phyloP scores from a whole-genome alignment of 352 stramenopile species.

The Pythium sp. region DNA sequence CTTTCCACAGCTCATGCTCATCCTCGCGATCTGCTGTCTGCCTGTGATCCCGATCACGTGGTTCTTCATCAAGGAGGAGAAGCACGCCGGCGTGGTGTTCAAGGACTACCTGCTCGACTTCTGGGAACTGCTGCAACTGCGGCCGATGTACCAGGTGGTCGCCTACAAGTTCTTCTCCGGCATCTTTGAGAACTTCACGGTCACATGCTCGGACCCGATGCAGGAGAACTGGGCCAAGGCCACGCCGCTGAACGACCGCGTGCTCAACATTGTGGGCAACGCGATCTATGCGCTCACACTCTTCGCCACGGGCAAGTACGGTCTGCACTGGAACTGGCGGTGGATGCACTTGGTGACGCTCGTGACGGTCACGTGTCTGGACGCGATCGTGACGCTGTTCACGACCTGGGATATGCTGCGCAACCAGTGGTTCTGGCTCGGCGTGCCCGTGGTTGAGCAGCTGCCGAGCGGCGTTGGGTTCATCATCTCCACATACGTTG shows the following conservation, averaged over 20 bases:
- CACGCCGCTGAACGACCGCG: slow-evolving; percentile 9
- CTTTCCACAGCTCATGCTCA: slow-evolving; percentile 27
- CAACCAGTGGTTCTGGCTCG: slow-evolving; percentile 49
- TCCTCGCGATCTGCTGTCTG: slow-evolving; percentile 27
- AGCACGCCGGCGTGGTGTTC: slow-evolving; percentile 31
- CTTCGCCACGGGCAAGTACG: too few species aligned
- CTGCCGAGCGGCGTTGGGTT: slow-evolving; percentile 37
- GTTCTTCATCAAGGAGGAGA: slow-evolving; percentile 47
- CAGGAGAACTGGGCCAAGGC: slow-evolving; percentile 34
- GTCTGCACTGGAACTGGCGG: too few species aligned
- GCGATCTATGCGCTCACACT: too few species aligned
- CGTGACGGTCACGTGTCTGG: slow-evolving; percentile 31
- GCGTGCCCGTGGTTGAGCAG: slow-evolving; percentile 30
- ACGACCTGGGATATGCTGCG: slow-evolving; percentile 38
- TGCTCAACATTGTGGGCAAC: too few species aligned
- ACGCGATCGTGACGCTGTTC: slow-evolving; percentile 28
- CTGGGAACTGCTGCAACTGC: slow-evolving; percentile 35
- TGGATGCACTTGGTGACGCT: slow-evolving; percentile 29
- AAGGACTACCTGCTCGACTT: slow-evolving; percentile 33
- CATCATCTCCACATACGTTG: slow-evolving; percentile 21
- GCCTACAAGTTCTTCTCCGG: slow-evolving; percentile 45
- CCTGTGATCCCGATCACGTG: slow-evolving; percentile 44
- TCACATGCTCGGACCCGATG: slow-evolving; percentile 31
- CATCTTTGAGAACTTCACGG: slow-evolving; percentile 37
- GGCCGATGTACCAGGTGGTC: slow-evolving; percentile 47